phyloP scores from a whole-genome alignment of 2,329 filamentous ascomycete genomes.

The Stagonosporopsis tanaceti region DNA sequence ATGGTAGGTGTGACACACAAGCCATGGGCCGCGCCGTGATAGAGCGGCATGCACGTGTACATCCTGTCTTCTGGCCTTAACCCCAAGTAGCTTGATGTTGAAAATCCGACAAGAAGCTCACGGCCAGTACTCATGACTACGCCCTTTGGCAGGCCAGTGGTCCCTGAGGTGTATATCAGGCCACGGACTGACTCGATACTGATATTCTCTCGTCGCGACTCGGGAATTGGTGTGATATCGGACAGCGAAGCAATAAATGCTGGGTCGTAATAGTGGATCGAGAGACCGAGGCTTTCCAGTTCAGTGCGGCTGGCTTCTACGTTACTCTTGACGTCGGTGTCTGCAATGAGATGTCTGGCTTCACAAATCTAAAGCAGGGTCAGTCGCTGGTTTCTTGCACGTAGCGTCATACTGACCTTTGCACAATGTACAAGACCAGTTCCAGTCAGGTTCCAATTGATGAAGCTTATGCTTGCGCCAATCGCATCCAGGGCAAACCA shows the following conservation, averaged over 20 bases:
- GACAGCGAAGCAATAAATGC: slow-evolving; percentile 34
- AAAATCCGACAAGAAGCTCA: slow-evolving; percentile 37
- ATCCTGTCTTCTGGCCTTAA: slow-evolving; percentile 41
- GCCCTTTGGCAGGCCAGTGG: slow-evolving; percentile 47
- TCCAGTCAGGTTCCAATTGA: slow-evolving; percentile 50
- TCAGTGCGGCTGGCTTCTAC: slow-evolving; percentile 39
- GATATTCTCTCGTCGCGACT: slow-evolving; percentile 32
- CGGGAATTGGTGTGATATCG: slow-evolving; percentile 34
- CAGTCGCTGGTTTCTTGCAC: slow-evolving; percentile 42
- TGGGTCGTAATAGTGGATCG: slow-evolving; percentile 43
- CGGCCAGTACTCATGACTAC: slow-evolving; percentile 39
- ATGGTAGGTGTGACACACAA: slow-evolving; percentile 42
- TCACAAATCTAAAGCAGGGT: slow-evolving; percentile 60
- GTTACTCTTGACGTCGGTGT: slow-evolving; percentile 59
- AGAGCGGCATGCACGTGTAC: slow-evolving; percentile 51
- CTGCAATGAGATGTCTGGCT: slow-evolving; percentile 55
- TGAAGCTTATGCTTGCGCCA: slow-evolving; percentile 42
- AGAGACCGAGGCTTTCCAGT: slow-evolving; percentile 32
- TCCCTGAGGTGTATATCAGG: slow-evolving; percentile 50
- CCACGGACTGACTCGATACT: slow-evolving; percentile 37
- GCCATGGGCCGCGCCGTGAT: slow-evolving; percentile 46
- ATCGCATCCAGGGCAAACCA: slow-evolving; percentile 50
- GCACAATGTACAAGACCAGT: slow-evolving; percentile 47
- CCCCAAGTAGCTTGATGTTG: slow-evolving; percentile 33
- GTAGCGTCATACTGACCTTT: slow-evolving; percentile 44